These are phyloP conservation scores for Bassia scoparia DNA, from an alignment of 148 eudicot species.

Conservation along the genomic window DNA sequence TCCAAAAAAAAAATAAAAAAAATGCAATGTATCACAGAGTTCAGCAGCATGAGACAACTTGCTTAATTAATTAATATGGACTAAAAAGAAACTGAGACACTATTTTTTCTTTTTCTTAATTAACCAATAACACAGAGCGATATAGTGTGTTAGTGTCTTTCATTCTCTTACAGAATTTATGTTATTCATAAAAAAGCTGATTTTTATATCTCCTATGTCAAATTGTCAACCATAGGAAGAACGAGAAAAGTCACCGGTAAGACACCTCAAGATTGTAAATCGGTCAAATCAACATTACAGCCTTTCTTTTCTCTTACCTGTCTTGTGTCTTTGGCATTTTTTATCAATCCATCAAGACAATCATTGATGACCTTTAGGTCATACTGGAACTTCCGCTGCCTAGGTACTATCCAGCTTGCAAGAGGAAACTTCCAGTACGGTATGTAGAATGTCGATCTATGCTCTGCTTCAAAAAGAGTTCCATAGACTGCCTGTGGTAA, in stretches of 20 bases:
- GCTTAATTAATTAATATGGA: neutral
- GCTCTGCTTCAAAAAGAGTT: slow-evolving; percentile 98
- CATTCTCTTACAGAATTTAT: neutral
- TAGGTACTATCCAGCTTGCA: slow-evolving; percentile 88
- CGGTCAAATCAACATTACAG: neutral
- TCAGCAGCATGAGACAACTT: neutral
- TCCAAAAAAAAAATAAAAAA: neutral
- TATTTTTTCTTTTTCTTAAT: neutral
- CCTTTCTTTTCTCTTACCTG: slow-evolving; percentile 49
- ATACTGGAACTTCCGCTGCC: slow-evolving; percentile 84
- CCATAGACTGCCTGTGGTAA: slow-evolving; percentile 85
- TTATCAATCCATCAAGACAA: slow-evolving; percentile 93
- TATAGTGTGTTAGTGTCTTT: neutral
- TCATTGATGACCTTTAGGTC: slow-evolving; percentile 88
- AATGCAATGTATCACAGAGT: neutral
- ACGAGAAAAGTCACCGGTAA: neutral
- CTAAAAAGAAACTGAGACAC: neutral
- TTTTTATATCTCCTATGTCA: neutral
- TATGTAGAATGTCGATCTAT: slow-evolving; percentile 93
- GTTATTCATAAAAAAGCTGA: neutral
- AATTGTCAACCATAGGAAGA: neutral
- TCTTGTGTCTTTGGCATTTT: slow-evolving; percentile 95
- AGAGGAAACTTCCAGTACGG: slow-evolving; percentile 96
- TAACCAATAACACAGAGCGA: neutral
- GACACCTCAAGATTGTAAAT: neutral